Conservation (phyloP, 1,284 basidiomycete genomes). For the Mycena sp. region DNA sequence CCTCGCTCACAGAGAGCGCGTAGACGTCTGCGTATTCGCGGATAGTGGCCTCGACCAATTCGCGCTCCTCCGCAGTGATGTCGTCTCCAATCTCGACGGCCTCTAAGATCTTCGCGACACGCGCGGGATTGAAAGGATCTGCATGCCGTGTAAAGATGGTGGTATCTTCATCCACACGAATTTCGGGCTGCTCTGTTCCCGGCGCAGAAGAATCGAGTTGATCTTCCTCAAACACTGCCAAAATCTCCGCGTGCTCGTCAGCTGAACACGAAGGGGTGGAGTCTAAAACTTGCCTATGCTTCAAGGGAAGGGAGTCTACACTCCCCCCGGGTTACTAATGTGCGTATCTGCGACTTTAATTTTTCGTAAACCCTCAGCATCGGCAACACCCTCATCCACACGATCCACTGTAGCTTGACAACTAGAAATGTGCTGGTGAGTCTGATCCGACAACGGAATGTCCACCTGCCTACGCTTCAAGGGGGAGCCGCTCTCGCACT, state of each 20-base stretch:
- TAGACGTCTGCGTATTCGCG: slow-evolving; percentile 41
- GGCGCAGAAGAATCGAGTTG: slow-evolving; percentile 4
- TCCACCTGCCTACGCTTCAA: slow-evolving; percentile 13
- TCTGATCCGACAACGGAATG: not conserved
- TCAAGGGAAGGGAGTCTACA: too few relatives aligned
- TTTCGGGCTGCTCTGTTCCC: slow-evolving; percentile 5
- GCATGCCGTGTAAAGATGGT: slow-evolving; percentile 6
- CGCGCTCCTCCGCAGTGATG: slow-evolving; percentile 16
- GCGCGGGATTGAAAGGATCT: slow-evolving; percentile 13
- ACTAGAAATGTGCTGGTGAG: slow-evolving; percentile 2
- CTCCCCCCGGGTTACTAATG: too few relatives aligned
- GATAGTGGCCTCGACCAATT: slow-evolving; percentile 14
- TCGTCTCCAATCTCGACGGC: slow-evolving; percentile 31
- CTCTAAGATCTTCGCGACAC: slow-evolving; percentile 13
- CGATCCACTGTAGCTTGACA: too few relatives aligned
- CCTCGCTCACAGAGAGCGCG: slow-evolving; percentile 42
- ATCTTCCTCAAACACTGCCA: not conserved
- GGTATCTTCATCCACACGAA: not conserved
- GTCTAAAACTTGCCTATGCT: too few relatives aligned
- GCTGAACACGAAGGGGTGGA: too few relatives aligned
- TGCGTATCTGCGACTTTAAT: too few relatives aligned
- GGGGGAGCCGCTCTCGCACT: slow-evolving; percentile 2
- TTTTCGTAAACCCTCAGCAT: too few relatives aligned
- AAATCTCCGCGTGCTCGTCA: too few relatives aligned
- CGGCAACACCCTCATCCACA: too few relatives aligned